Evolutionary conservation across 179 eudicot species (phyloP), one percentile per base, ranked within the genome.

Genomic region (Spergularia azorica): DNA sequence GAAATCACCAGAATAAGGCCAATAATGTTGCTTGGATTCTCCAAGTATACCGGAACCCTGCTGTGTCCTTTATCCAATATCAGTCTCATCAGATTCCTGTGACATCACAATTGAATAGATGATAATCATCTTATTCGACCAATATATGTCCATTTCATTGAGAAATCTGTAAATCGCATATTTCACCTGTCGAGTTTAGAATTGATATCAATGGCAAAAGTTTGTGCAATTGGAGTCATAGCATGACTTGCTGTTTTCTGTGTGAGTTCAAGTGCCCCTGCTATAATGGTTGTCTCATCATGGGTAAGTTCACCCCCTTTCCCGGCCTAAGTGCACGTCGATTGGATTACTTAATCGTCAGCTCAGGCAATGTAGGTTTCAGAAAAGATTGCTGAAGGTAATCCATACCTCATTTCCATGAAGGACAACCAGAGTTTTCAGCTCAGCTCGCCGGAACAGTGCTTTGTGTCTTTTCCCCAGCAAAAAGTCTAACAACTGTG

Each of bases 21-120:
- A 72, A 92, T 88, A 51, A 89, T 88, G 72, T 89, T 92, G 70
- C 84, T 87, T 46, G 92, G 88, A 81, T 94, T 90, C 83, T 87
- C 92, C 71, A 87, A 91, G 84, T 89, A 94, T 71, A 92, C 96
- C 8, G 96, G 97, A 75, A 94, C 85, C 78, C 98, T 87, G 81
- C 97, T 94, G 68, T 92, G 94, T 61, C 98, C 97, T 81, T 83
- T 87, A 83, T 89, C 94, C 90, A 89, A 74, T 76, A 94, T 82
- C 63, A 83, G 67, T 66, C 77, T 89, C 96, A 90, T 94, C 86
- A 88, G 32, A 69, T 77, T 73, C 88, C 98, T 92, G 79, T 76
- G 20, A 66, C 58, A 59, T 63, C n/a, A 62, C 57, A 39, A 55
- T 4, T 50, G 0, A 50, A 60, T 38, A 59, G 8, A 0, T 4